These are phyloP conservation scores for Rubia balearica DNA, from an alignment of 305 asterid species.

Conservation along the genomic window DNA sequence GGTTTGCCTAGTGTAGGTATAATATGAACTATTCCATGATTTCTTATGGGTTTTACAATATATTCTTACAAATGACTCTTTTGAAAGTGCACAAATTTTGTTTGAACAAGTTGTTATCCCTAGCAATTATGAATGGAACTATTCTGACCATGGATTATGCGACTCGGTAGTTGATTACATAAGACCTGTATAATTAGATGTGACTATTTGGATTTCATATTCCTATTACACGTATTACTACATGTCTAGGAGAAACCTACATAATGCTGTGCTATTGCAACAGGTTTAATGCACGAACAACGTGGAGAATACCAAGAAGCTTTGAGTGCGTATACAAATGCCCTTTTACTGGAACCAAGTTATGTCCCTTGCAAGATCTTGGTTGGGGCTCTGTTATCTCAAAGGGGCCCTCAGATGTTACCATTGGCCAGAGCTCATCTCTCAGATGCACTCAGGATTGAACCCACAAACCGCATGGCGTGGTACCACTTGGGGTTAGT, in stretches of 20 bases:
- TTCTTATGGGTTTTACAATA: neutral
- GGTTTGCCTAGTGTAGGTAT: neutral
- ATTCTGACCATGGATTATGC: neutral
- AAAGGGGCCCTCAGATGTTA: conserved; percentile 59
- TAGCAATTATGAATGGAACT: neutral
- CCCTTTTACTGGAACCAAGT: conserved; percentile 68
- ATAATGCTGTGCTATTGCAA: conserved; percentile 1
- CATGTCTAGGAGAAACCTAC: neutral
- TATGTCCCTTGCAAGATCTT: conserved; percentile 77
- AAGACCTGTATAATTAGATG: neutral
- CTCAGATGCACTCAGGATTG: conserved; percentile 77
- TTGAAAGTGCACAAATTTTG: neutral
- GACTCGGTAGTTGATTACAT: neutral
- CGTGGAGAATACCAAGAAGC: conserved; percentile 57
- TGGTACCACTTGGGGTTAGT: conserved; percentile 84
- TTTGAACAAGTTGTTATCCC: neutral
- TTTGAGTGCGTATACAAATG: conserved; percentile 52
- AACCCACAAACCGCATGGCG: conserved; percentile 76
- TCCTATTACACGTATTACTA: neutral
- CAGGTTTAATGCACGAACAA: conserved; percentile 71
- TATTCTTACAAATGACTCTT: neutral
- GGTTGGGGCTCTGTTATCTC: conserved; percentile 47
- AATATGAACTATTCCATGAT: neutral
- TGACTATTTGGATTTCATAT: neutral
- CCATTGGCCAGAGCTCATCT: conserved; percentile 78